Evolutionary conservation across 768 basidiomycete genomes (phyloP).

Genomic region (Phylloporus rhodoxanthus): DNA sequence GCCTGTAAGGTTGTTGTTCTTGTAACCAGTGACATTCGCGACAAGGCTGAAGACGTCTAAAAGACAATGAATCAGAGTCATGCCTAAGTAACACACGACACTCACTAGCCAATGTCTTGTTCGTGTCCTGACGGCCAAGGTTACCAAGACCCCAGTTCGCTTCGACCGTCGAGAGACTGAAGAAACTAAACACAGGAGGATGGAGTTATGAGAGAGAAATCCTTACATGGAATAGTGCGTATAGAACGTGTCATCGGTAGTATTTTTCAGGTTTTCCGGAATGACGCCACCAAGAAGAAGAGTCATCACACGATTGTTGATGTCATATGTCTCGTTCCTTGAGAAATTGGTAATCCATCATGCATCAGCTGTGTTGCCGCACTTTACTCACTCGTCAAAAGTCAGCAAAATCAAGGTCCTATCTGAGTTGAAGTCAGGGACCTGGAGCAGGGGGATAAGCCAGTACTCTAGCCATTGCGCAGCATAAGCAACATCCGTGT

Average conservation of each 20-base stretch:
- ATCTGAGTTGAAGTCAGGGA: constrained; percentile 48
- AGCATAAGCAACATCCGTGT: constrained; percentile 47
- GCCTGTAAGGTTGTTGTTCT: constrained; percentile 32
- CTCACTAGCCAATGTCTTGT: constrained; percentile 29
- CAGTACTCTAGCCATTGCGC: constrained; percentile 44
- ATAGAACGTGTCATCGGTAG: constrained; percentile 48
- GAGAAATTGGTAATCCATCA: background rate
- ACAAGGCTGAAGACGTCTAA: constrained; percentile 50
- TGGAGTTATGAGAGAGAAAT: background rate
- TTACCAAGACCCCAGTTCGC: constrained; percentile 55
- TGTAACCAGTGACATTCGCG: constrained; percentile 41
- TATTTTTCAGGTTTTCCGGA: constrained; percentile 38
- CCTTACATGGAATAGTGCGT: constrained; percentile 47
- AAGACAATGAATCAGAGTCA: background rate
- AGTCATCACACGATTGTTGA: constrained; percentile 43
- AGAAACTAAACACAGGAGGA: background rate
- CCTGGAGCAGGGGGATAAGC: constrained; percentile 44
- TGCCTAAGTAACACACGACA: background rate
- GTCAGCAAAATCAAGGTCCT: constrained; percentile 54
- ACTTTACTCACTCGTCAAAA: constrained; percentile 49
- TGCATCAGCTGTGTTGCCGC: background rate
- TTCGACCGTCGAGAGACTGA: constrained; percentile 45
- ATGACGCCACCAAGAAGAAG: constrained; percentile 42
- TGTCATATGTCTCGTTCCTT: constrained; percentile 23
- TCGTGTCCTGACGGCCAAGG: constrained; percentile 51